Base-by-base conservation (phyloP, 2,329 filamentous ascomycete genomes). In the Claviceps sp. region DNA sequence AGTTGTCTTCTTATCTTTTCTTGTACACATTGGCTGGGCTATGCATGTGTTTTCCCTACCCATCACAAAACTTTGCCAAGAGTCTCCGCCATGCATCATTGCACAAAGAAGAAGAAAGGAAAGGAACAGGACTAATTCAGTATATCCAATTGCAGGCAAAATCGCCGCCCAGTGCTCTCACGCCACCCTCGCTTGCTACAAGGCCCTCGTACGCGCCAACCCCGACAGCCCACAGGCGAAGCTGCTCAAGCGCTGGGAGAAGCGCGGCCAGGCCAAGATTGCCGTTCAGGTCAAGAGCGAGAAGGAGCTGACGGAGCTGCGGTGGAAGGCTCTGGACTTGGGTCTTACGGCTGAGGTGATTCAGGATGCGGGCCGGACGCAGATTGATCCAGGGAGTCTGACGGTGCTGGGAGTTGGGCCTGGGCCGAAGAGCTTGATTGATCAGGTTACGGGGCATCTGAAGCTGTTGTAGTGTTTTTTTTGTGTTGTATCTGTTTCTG, bases 161-260 rank as follows among this genome's bases (percentile, higher is more conserved):
- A 96, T 97, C 62, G 93, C 89, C 53, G 93, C 93, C 7, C 93
- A 97, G 70, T 91, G 87, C 70, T 87, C 85, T 48, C 93, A 97
- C 69, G 93, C 93, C n/a, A 95, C 91, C 3, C 82, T 98, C 52
- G 90, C 91, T 52, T 97, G 91, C 78, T 98, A 95, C 81, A 97
- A 96, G 72, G 73, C 82, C 54, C 81, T 94, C 57, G 70, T 81
- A 52, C 70, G 73, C 51, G 72, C 79, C n/a, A 70, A 75, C 50
- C 70, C 77, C 42, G 67, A 72, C 40, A 74, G 75, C 24, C 67
- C 78, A 14, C 73, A 77, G 47, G 78, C 81, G 52, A 72, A 72
- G 44, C 72, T 95, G 50, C 79, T 98, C 48, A 77, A 77, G 58
- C 84, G 85, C 58, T 98, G 93, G 93, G 93, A 98, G 70, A 75